Evolutionary conservation across 2,329 filamentous ascomycete species (phyloP).

Genomic region (Hyphodiscus sp.): DNA sequence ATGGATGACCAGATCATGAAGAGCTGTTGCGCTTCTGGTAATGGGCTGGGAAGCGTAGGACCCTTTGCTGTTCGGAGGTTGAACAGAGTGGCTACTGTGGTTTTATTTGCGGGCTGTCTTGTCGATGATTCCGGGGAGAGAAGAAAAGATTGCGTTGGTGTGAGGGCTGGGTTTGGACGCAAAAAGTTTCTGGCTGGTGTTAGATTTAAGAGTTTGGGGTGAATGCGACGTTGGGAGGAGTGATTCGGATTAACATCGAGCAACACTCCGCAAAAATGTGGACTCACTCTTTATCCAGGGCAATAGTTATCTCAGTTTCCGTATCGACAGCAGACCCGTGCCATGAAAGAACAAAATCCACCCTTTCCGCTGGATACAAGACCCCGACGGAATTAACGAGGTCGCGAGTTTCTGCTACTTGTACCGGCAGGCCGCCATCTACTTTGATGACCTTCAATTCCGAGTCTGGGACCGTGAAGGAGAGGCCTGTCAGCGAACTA

Average conservation of each 20-base stretch:
- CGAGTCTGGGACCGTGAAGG: too few species aligned
- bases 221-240: too few species aligned
- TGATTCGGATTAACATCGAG: neutral
- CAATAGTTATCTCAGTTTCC: constrained; percentile 2
- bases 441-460: neutral
- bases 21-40: constrained; percentile 31
- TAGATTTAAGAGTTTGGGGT: too few species aligned
- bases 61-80: constrained; percentile 17
- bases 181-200: neutral
- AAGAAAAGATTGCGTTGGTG: constrained; percentile 4
- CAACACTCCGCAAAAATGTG: neutral
- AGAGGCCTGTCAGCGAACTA: too few species aligned
- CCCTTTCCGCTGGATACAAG: constrained; percentile 33
- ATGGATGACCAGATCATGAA: constrained; percentile 40
- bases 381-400: constrained; percentile 31
- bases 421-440: constrained; percentile 7
- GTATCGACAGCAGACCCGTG: constrained; percentile 8
- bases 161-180: constrained; percentile 3
- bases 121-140: neutral
- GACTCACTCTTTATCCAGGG: neutral
- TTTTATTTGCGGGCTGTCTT: neutral
- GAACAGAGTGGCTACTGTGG: constrained; percentile 5
- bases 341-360: constrained; percentile 31
- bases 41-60: neutral
- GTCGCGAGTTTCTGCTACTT: constrained; percentile 22